Percentiles rank a stretch among this genome's conserved stretches.
Conservation (phyloP, 441 rosid species). For the Populus hybrid region DNA sequence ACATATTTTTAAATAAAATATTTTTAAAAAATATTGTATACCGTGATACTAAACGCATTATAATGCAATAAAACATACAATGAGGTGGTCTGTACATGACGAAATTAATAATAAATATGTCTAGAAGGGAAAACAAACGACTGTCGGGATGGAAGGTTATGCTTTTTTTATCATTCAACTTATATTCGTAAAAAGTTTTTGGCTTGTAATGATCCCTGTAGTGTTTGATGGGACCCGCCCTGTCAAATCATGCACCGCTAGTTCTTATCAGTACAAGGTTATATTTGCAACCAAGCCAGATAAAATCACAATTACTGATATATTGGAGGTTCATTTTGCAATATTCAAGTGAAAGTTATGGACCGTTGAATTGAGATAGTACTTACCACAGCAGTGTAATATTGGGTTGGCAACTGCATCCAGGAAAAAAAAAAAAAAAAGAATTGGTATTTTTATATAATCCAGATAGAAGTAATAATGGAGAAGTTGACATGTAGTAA, state of each 20-base stretch:
- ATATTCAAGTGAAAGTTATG: neutral
- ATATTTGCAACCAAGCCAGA: neutral
- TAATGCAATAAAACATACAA: too few species aligned
- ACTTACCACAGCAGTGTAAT: constrained; percentile 81
- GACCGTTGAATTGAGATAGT: neutral
- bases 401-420: constrained; percentile 90
- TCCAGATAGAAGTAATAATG: neutral
- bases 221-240: neutral
- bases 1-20: too few species aligned
- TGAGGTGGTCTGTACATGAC: too few species aligned
- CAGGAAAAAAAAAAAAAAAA: constrained; percentile 1
- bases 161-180: too few species aligned
- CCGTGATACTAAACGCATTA: too few species aligned
- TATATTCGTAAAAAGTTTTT: too few species aligned
- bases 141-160: too few species aligned
- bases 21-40: too few species aligned
- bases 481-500: neutral
- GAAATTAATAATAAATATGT: too few species aligned
- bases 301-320: neutral
- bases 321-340: neutral
- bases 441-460: neutral
- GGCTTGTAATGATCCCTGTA: too few species aligned
- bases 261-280: neutral
- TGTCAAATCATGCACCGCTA: neutral
- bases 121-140: too few species aligned